Conservation (phyloP, 2,329 filamentous ascomycete genomes). For the Aspergillus sp. region DNA sequence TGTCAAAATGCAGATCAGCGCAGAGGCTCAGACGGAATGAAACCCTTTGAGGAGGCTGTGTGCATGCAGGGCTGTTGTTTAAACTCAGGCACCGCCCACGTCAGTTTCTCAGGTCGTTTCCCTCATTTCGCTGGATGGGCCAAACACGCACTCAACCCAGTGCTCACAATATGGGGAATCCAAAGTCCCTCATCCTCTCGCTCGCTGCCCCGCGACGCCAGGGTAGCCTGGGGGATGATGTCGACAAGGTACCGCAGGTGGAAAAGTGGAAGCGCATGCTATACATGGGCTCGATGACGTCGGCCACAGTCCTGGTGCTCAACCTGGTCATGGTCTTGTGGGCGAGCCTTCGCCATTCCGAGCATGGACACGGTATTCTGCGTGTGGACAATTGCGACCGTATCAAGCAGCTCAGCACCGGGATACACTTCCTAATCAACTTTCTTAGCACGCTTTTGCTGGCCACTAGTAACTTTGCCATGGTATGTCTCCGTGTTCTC, state of each 20-base stretch:
- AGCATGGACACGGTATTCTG: not conserved
- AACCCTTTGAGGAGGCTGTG: too few species aligned
- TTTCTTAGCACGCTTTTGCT: conserved; percentile 47
- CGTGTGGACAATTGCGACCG: not conserved
- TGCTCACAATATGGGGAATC: too few species aligned
- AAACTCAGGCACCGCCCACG: too few species aligned
- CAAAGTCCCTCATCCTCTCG: too few species aligned
- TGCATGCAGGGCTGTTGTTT: too few species aligned
- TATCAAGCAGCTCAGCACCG: not conserved
- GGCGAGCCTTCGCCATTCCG: not conserved
- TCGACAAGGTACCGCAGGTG: not conserved
- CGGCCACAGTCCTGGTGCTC: not conserved
- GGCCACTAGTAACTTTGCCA: conserved; percentile 51
- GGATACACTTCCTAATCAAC: conserved; percentile 52
- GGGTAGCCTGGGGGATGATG: too few species aligned
- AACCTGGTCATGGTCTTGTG: not conserved
- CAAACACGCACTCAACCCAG: too few species aligned
- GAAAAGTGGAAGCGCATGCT: not conserved
- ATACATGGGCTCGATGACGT: not conserved
- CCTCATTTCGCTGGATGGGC: too few species aligned
- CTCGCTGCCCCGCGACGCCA: too few species aligned
- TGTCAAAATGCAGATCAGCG: too few species aligned
- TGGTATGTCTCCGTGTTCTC: conserved; percentile 20
- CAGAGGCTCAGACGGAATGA: too few species aligned
- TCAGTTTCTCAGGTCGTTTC: too few species aligned